Conservation (phyloP, 768 basidiomycete species). For the Strobilomyces echinocephalus region DNA sequence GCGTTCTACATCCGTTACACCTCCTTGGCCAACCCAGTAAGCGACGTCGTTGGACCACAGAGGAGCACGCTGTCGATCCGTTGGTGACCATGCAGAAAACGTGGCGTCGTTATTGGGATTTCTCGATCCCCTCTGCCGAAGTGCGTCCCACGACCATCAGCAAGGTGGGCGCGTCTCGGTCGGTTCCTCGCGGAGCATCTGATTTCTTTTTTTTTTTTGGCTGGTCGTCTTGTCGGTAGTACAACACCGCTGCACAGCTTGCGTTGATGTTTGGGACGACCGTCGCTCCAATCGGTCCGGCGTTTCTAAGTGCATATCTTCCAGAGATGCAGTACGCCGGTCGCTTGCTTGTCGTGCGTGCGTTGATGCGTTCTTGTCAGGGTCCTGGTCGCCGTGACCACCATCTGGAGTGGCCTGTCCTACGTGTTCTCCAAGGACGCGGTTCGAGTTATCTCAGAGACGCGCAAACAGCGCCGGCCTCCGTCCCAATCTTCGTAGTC, state of each 20-base stretch:
- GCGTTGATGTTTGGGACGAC: conserved; percentile 88
- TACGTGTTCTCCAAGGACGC: conserved; percentile 75
- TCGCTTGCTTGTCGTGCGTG: not conserved
- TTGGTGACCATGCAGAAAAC: conserved; percentile 64
- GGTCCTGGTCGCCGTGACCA: conserved; percentile 83
- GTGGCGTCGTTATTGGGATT: conserved; percentile 90
- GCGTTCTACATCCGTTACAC: conserved; percentile 94
- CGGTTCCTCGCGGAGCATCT: not conserved
- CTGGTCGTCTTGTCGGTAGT: conserved; percentile 35
- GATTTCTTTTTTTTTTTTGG: not conserved
- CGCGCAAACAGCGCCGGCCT: conserved; percentile 29
- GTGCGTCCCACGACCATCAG: conserved; percentile 91
- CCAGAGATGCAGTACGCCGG: conserved; percentile 68
- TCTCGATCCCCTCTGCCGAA: conserved; percentile 91
- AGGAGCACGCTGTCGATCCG: not conserved
- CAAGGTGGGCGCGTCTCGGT: conserved; percentile 49
- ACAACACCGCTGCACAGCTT: conserved; percentile 91
- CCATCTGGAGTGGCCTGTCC: conserved; percentile 85
- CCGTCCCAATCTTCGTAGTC: conserved; percentile 16
- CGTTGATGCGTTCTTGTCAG: conserved; percentile 38
- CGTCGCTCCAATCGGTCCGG: conserved; percentile 70
- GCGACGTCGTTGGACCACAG: not conserved
- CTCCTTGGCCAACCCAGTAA: conserved; percentile 79
- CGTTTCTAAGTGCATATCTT: conserved; percentile 51
- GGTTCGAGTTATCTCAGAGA: conserved; percentile 52